phyloP scores from a whole-genome alignment of 345 rosid species.

The Salix caprea region DNA sequence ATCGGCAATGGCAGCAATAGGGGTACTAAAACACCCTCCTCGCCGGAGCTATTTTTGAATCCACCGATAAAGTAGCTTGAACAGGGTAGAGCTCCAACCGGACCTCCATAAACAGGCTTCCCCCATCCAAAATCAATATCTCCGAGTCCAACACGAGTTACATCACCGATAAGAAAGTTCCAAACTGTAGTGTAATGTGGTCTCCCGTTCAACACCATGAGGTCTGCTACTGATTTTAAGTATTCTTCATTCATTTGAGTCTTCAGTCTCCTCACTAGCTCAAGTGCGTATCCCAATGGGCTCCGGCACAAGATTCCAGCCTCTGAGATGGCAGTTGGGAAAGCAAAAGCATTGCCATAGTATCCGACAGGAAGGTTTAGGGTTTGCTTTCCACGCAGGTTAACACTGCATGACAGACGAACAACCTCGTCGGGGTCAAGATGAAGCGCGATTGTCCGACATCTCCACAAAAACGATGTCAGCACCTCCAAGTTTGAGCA shows the following conservation, averaged over 20 bases:
- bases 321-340: not conserved
- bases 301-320: slow-evolving; percentile 7
- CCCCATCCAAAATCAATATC: not conserved
- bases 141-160: not conserved
- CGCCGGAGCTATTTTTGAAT: not conserved
- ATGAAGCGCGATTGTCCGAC: slow-evolving; percentile 18
- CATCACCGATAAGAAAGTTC: not conserved
- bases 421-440: slow-evolving; percentile 13
- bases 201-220: not conserved
- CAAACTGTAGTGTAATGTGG: not conserved
- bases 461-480: slow-evolving; percentile 25
- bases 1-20: not conserved
- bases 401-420: not conserved
- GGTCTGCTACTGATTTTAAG: not conserved
- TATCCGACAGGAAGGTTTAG: slow-evolving; percentile 10
- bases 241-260: not conserved
- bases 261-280: slow-evolving; percentile 7
- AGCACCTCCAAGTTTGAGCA: slow-evolving; percentile 18
- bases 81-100: not conserved
- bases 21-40: not conserved
- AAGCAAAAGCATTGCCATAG: slow-evolving; percentile 22
- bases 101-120: not conserved
- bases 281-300: slow-evolving; percentile 5
- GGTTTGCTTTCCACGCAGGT: not conserved
- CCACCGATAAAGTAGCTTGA: not conserved